A percentile compares a stretch with the other conserved stretches of the same genome.
phyloP scores from a whole-genome alignment of 2,329 filamentous ascomycete species.

The Lecanicillium sp. region DNA sequence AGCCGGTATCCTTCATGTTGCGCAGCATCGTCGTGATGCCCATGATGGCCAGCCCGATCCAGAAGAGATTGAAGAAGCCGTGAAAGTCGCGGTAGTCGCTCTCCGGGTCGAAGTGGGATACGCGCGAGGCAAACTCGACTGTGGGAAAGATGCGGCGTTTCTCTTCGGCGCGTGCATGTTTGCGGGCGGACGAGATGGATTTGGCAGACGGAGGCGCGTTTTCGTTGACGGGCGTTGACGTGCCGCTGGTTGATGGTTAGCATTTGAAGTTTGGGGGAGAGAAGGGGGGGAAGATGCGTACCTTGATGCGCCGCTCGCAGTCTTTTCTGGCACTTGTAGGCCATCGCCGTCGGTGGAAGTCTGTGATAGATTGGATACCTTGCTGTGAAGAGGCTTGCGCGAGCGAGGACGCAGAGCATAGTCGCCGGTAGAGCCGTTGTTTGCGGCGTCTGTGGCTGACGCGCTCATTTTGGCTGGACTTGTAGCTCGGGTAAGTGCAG shows the following conservation, averaged over 20 bases:
- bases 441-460: constrained; percentile 17
- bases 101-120: constrained; percentile 90
- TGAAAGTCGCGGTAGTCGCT: constrained; percentile 92
- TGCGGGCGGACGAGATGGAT: constrained; percentile 75
- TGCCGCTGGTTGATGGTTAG: constrained; percentile 47
- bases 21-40: constrained; percentile 87
- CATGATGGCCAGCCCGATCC: constrained; percentile 96
- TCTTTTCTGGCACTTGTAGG: constrained; percentile 25
- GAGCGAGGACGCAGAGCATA: constrained; percentile 40
- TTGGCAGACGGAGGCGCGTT: constrained; percentile 92
- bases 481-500: too few species aligned
- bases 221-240: constrained; percentile 72
- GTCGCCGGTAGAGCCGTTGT: constrained; percentile 24
- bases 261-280: not conserved
- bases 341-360: constrained; percentile 26
- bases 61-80: constrained; percentile 97
- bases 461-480: constrained; percentile 18
- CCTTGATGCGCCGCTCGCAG: constrained; percentile 37
- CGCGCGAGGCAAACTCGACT: constrained; percentile 80
- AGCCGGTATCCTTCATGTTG: constrained; percentile 90
- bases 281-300: constrained; percentile 12
- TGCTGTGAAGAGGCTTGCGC: constrained; percentile 39
- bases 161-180: constrained; percentile 72
- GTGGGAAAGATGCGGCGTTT: constrained; percentile 83
- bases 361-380: constrained; percentile 34